Conservation (phyloP, 2,329 filamentous ascomycete species). For the Colletotrichum horii region DNA sequence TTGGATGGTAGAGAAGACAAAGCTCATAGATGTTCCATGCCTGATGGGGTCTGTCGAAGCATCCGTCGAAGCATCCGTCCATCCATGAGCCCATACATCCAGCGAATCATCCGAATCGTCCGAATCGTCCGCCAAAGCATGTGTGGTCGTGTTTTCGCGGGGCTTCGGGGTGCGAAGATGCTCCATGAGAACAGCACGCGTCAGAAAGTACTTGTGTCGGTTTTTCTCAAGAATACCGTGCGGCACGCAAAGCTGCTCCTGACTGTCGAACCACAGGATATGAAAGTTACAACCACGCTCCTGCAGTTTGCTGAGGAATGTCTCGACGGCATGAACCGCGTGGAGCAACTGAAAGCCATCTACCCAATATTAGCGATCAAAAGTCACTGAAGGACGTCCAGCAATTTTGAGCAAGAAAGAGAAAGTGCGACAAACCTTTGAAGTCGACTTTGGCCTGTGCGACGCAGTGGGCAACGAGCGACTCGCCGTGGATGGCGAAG, state of each 20-base stretch:
- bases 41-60: slow-evolving; percentile 50
- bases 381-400: fast-evolving
- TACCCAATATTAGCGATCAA: slow-evolving; percentile 24
- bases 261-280: slow-evolving; percentile 69
- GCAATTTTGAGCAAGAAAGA: neutral
- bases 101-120: neutral
- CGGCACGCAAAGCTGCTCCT: slow-evolving; percentile 62
- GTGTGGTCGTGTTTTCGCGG: neutral
- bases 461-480: slow-evolving; percentile 70
- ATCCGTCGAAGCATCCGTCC: neutral
- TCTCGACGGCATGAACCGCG: slow-evolving; percentile 72
- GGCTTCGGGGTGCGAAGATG: slow-evolving; percentile 52
- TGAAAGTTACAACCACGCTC: slow-evolving; percentile 74
- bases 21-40: slow-evolving; percentile 30
- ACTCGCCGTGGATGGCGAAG: slow-evolving; percentile 77
- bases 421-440: slow-evolving; percentile 36
- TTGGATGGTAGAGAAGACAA: neutral
- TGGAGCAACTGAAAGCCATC: slow-evolving; percentile 75
- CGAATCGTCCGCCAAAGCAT: neutral
- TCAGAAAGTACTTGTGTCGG: slow-evolving; percentile 61
- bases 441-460: slow-evolving; percentile 69
- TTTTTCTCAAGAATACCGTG: slow-evolving; percentile 30
- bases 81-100: too few relatives aligned
- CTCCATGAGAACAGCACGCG: slow-evolving; percentile 66
- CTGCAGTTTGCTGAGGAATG: slow-evolving; percentile 64